Conservation (phyloP, 495 filamentous ascomycete species). For the Tuber aestivum region DNA sequence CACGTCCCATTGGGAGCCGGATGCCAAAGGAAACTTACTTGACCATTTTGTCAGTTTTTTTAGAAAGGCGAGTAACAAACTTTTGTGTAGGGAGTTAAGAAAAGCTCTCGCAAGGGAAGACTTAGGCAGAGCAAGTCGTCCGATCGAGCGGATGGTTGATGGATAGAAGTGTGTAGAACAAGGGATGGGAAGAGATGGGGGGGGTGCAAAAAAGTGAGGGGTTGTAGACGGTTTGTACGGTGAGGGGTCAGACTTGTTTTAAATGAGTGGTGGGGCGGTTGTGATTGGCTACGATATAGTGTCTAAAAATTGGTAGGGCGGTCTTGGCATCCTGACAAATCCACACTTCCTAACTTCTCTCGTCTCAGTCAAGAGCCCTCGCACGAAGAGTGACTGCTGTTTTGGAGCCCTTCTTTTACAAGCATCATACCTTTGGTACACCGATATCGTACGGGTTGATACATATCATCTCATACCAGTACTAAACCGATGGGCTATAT, state of each 20-base stretch:
- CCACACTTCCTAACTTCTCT: slow-evolving; percentile 22
- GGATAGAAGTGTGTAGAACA: slow-evolving; percentile 39
- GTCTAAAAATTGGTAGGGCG: slow-evolving; percentile 8
- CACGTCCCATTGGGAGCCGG: slow-evolving; percentile 11
- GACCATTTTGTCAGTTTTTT: slow-evolving; percentile 93
- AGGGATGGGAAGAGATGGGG: slow-evolving; percentile 29
- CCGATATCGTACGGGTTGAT: neutral
- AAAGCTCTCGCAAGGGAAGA: slow-evolving; percentile 25
- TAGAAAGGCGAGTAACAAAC: slow-evolving; percentile 44
- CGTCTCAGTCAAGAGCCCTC: neutral
- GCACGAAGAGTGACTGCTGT: slow-evolving; percentile 31
- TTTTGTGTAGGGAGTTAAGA: slow-evolving; percentile 14
- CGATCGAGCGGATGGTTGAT: slow-evolving; percentile 35
- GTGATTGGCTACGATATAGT: slow-evolving; percentile 22
- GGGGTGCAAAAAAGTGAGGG: slow-evolving; percentile 38
- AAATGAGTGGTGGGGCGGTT: slow-evolving; percentile 15
- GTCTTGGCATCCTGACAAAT: slow-evolving; percentile 29
- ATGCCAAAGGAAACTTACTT: slow-evolving; percentile 67
- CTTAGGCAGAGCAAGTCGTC: slow-evolving; percentile 32
- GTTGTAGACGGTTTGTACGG: slow-evolving; percentile 21
- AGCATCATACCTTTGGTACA: no score
- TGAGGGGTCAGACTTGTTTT: slow-evolving; percentile 36
- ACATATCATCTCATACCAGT: no score
- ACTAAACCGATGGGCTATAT: neutral
- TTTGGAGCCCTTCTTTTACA: neutral